Evolutionary conservation across 2,329 filamentous ascomycete species (phyloP).

Genomic region (Cladosporium sp.): DNA sequence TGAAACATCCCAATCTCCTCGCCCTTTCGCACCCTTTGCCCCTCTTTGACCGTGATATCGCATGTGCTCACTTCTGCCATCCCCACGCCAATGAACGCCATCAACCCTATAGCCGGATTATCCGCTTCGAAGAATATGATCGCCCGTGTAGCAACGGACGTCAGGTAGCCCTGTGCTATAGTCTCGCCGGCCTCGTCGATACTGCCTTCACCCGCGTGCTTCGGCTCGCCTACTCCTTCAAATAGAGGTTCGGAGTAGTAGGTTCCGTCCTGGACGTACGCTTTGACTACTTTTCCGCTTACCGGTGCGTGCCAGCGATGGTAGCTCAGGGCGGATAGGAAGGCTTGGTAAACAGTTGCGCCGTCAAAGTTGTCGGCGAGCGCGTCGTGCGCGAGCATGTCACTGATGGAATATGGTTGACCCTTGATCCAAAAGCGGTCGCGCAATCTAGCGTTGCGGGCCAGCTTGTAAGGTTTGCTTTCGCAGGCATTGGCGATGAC

Average conservation of each 20-base stretch:
- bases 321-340: slow-evolving; percentile 63
- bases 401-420: slow-evolving; percentile 57
- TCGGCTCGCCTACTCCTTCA: slow-evolving; percentile 38
- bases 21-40: slow-evolving; percentile 64
- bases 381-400: slow-evolving; percentile 50
- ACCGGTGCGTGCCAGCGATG: slow-evolving; percentile 72
- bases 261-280: slow-evolving; percentile 58
- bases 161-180: slow-evolving; percentile 59
- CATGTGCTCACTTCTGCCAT: slow-evolving; percentile 74
- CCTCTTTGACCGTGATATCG: slow-evolving; percentile 64
- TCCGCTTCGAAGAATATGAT: slow-evolving; percentile 69
- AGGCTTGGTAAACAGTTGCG: slow-evolving; percentile 68
- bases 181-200: slow-evolving; percentile 44
- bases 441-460: slow-evolving; percentile 48
- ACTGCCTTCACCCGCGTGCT: slow-evolving; percentile 28
- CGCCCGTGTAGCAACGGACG: slow-evolving; percentile 63
- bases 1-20: slow-evolving; percentile 66
- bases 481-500: slow-evolving; percentile 64
- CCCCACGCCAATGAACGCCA: slow-evolving; percentile 67
- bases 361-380: slow-evolving; percentile 54
- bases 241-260: slow-evolving; percentile 63
- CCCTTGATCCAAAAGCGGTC: slow-evolving; percentile 66
- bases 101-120: slow-evolving; percentile 61
- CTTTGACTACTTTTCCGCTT: slow-evolving; percentile 55
- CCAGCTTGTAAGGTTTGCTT: slow-evolving; percentile 54